Evolutionary conservation across 2,329 filamentous ascomycete genomes (phyloP).

Genomic region (Colletotrichum spinosum): DNA sequence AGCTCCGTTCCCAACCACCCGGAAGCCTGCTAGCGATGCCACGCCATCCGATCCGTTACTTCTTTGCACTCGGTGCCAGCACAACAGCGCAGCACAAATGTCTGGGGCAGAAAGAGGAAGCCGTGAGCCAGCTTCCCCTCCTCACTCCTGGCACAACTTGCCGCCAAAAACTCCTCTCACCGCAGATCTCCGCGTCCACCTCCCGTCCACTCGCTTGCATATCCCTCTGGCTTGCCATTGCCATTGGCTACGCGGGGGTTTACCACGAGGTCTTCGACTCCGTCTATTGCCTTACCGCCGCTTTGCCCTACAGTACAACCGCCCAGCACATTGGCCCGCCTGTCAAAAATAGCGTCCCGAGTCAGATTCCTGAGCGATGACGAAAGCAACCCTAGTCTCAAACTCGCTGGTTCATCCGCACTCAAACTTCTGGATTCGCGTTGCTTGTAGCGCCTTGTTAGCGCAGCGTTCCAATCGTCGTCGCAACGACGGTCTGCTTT

Average conservation of each 20-base stretch:
- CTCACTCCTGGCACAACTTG: conserved; percentile 11
- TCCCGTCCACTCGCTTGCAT: conserved; percentile 24
- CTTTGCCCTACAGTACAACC: not conserved
- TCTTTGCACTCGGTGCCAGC: conserved; percentile 21
- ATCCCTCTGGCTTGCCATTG: conserved; percentile 1
- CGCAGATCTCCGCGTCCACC: conserved; percentile 32
- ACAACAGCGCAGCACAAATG: not conserved
- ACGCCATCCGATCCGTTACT: conserved; percentile 7
- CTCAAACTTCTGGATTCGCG: too few relatives aligned
- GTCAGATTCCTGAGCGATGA: too few relatives aligned
- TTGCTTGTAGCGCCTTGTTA: too few relatives aligned
- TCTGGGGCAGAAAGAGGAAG: too few relatives aligned
- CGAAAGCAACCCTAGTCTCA: too few relatives aligned
- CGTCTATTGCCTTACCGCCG: not conserved
- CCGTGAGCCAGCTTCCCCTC: not conserved
- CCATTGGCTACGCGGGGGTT: not conserved
- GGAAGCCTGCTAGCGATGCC: conserved; percentile 20
- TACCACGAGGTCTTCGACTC: conserved; percentile 4
- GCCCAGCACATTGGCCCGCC: too few relatives aligned
- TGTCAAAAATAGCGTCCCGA: not conserved
- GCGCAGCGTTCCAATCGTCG: too few relatives aligned
- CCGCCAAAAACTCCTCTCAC: conserved; percentile 19
- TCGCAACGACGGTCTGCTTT: too few relatives aligned
- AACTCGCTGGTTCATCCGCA: too few relatives aligned
- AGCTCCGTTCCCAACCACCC: conserved; percentile 27